A percentile compares a stretch with the other conserved stretches of the same genome.
Evolutionary conservation across 2,329 filamentous ascomycete species (phyloP).

Genomic region (Berkeleyomyces basicola): DNA sequence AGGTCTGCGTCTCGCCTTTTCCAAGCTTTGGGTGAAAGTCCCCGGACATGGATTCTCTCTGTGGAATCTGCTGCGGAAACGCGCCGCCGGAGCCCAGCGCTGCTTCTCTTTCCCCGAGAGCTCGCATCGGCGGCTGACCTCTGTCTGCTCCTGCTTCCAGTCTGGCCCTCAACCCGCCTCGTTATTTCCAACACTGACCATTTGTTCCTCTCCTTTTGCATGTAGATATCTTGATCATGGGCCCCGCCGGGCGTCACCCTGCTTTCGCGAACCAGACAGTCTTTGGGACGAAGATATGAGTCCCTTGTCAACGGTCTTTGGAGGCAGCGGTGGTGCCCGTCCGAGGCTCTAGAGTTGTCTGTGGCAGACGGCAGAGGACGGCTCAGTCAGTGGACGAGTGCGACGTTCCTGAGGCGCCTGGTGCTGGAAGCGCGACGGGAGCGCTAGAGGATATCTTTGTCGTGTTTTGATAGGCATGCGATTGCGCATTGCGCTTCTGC

Average conservation of each 20-base stretch:
- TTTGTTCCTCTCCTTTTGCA: slow-evolving; percentile 17
- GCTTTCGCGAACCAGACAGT: neutral
- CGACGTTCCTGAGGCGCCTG: slow-evolving; percentile 16
- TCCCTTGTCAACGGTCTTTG: slow-evolving; percentile 32
- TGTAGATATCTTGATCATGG: neutral
- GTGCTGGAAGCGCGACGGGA: slow-evolving; percentile 18
- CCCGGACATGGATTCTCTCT: slow-evolving; percentile 57
- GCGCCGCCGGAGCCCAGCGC: slow-evolving; percentile 90
- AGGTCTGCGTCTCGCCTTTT: slow-evolving; percentile 19
- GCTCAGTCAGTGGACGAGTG: slow-evolving; percentile 5
- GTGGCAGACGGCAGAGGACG: neutral
- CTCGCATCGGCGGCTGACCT: slow-evolving; percentile 24
- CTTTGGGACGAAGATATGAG: slow-evolving; percentile 71
- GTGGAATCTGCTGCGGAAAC: slow-evolving; percentile 59
- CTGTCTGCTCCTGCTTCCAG: slow-evolving; percentile 16
- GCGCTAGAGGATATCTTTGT: slow-evolving; percentile 50
- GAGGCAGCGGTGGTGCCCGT: slow-evolving; percentile 2
- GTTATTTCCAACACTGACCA: slow-evolving; percentile 3
- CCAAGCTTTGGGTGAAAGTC: slow-evolving; percentile 99
- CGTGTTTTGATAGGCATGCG: slow-evolving; percentile 95
- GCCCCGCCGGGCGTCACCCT: neutral
- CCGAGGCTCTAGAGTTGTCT: neutral
- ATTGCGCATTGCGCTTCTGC: slow-evolving; percentile 48
- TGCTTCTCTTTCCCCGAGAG: slow-evolving; percentile 18
- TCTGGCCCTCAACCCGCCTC: neutral